These are phyloP conservation scores for Colletotrichum caudatum DNA, from an alignment of 2,329 filamentous ascomycete species.

Conservation along the genomic window DNA sequence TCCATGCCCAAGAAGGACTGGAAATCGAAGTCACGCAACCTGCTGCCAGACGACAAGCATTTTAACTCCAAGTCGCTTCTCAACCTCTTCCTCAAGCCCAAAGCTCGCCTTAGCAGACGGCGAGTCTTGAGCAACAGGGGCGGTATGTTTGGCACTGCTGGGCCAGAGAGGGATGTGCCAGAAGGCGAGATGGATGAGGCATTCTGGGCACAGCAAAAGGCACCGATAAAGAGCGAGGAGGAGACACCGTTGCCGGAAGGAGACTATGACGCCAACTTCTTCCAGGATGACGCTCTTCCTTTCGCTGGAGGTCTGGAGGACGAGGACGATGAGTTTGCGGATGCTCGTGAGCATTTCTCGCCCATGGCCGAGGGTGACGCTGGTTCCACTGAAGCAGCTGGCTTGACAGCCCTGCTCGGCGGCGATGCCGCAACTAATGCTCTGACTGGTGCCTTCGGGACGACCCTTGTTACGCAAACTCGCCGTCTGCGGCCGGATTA, in stretches of 20 bases:
- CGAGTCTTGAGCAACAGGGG: slow-evolving; percentile 62
- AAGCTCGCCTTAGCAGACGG: slow-evolving; percentile 81
- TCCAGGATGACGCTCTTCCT: slow-evolving; percentile 86
- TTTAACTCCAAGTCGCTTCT: slow-evolving; percentile 95
- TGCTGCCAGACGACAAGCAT: slow-evolving; percentile 97
- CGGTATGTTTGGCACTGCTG: slow-evolving; percentile 56
- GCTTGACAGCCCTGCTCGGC: slow-evolving; percentile 63
- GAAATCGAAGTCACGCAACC: slow-evolving; percentile 92
- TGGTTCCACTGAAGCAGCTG: slow-evolving; percentile 60
- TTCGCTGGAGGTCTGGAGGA: slow-evolving; percentile 70
- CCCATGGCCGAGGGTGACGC: slow-evolving; percentile 68
- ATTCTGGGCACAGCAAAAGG: slow-evolving; percentile 88
- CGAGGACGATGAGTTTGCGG: slow-evolving; percentile 81
- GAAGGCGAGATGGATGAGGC: slow-evolving; percentile 91
- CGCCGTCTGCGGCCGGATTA: slow-evolving; percentile 74
- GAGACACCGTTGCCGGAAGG: slow-evolving; percentile 72
- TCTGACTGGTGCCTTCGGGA: slow-evolving; percentile 68
- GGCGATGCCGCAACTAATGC: slow-evolving; percentile 63
- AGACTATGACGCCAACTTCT: slow-evolving; percentile 97
- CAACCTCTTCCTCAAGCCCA: slow-evolving; percentile 93
- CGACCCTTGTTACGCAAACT: slow-evolving; percentile 74
- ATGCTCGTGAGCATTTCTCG: slow-evolving; percentile 83
- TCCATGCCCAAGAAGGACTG: slow-evolving; percentile 93
- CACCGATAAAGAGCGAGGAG: slow-evolving; percentile 60
- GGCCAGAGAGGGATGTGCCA: slow-evolving; percentile 65